Base-by-base conservation (phyloP, 2,329 filamentous ascomycete genomes). In the Knufia fluminis region DNA sequence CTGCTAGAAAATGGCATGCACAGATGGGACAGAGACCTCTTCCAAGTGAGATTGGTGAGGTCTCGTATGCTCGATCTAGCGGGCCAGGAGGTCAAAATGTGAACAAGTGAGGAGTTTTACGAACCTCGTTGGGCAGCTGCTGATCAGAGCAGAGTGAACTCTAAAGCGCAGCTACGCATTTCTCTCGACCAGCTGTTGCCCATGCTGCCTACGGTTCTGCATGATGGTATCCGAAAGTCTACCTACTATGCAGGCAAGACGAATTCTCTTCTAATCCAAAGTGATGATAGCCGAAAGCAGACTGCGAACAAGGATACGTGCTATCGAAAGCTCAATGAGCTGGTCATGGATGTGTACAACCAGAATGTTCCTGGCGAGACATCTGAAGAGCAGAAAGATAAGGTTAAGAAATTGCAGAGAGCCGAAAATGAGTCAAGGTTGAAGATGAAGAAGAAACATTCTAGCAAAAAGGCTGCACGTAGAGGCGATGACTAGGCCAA, bases 71-170 rank as follows among this genome's bases (percentile, higher is more conserved):
- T 61, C 71, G 79, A 51, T 81, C 79, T 2, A 80, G 78, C 46
- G 80, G 80, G 2, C 80, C 80, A 16, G 80, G 80, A 45, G 80
- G 80, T 9, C 80, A 83, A 63, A 83, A 83, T 67, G 80, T 83
- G 50, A 83, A 83, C 66, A 83, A 83, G 80, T 83, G 65, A 56
- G 70, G 61, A 47, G 45, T 50, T 50, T 54, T 49, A 28, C 43
- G 6, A 3, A 33, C 32, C 16, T 24, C 33, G 14, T 31, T 17
- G 20, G 16, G 3, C 16, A 10, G 8, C 10, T 38, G 19, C 54
- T 31, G 48, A 40, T 42, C 41, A 32, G 6, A 12, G 49, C 62
- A 83, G 80, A 70, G 76, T 82, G 55, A 82, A 79, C 61, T 80
- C 80, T 31, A 83, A 83, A 68, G 79, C 79, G 50, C 82, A 79